Percentiles rank a stretch among this genome's conserved stretches.
phyloP scores from a whole-genome alignment of 371 early-diverging fungal species.

The Mucor piriformis region DNA sequence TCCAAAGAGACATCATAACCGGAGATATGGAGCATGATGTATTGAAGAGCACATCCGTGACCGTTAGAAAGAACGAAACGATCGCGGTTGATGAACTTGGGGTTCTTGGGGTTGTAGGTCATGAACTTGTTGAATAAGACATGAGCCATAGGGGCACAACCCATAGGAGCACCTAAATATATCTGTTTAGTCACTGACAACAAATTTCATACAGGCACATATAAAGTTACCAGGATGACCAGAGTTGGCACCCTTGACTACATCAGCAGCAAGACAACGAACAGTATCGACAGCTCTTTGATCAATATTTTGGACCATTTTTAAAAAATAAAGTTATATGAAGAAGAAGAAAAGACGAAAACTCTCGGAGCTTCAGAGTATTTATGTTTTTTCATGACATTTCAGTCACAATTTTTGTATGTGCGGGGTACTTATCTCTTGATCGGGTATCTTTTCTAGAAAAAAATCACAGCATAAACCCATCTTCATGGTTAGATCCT shows the following conservation, averaged over 20 bases:
- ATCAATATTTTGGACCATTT: constrained; percentile 63
- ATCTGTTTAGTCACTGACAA: not conserved
- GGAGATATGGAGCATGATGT: constrained; percentile 86
- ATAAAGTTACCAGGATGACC: constrained; percentile 92
- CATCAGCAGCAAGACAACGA: constrained; percentile 92
- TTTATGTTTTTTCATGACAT: too few relatives aligned
- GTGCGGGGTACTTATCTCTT: too few relatives aligned
- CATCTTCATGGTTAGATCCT: too few relatives aligned
- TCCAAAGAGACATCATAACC: constrained; percentile 89
- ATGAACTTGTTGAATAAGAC: constrained; percentile 88
- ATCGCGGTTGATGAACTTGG: constrained; percentile 92
- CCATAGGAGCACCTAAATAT: constrained; percentile 92
- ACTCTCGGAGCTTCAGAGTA: too few relatives aligned
- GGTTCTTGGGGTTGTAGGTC: constrained; percentile 84
- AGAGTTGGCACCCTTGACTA: constrained; percentile 93
- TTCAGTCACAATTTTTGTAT: too few relatives aligned
- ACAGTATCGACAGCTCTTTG: constrained; percentile 87
- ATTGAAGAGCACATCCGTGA: constrained; percentile 95
- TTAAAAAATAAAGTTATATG: not conserved
- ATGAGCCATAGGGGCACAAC: constrained; percentile 97
- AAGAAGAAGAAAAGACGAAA: not conserved
- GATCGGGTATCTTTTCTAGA: too few relatives aligned
- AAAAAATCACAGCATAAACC: too few relatives aligned
- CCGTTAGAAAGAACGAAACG: constrained; percentile 99
- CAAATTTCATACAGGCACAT: not conserved